A percentile compares a stretch with the other conserved stretches of the same genome.
Conservation (phyloP, 2,329 filamentous ascomycete genomes). For the Sporothrix curviconia region DNA sequence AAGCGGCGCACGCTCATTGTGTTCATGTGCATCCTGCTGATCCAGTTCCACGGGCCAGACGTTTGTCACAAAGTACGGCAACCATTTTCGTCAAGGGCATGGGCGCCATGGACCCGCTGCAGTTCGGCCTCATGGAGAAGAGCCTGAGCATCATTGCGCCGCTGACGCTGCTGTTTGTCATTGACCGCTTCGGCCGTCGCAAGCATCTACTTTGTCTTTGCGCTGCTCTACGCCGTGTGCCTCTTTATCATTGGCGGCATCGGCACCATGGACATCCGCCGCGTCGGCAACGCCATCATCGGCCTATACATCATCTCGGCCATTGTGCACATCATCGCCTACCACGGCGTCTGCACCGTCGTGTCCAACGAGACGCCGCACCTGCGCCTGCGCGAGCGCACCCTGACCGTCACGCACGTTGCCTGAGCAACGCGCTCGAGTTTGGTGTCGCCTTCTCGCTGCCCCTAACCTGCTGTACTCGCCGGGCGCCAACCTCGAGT, state of each 20-base stretch:
- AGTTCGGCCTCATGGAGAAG: constrained; percentile 16
- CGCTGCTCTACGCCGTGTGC: constrained; percentile 4
- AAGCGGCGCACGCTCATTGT: constrained; percentile 14
- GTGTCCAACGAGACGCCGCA: constrained; percentile 15
- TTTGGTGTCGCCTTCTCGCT: constrained; percentile 17
- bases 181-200: constrained; percentile 16
- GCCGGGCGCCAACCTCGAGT: constrained; percentile 15
- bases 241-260: constrained; percentile 16
- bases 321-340: constrained; percentile 12
- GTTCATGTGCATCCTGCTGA: constrained; percentile 8
- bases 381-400: constrained; percentile 16
- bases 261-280: constrained; percentile 12
- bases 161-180: constrained; percentile 6
- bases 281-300: constrained; percentile 10
- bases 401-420: constrained; percentile 9
- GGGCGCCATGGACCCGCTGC: constrained; percentile 15
- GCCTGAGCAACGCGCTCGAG: constrained; percentile 6
- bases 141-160: constrained; percentile 12
- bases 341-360: constrained; percentile 14
- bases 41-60: constrained; percentile 16
- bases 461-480: constrained; percentile 15
- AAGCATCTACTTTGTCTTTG: constrained; percentile 9
- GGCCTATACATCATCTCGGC: constrained; percentile 13
- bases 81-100: constrained; percentile 18
- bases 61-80: constrained; percentile 18